Percentiles rank a stretch among this genome's conserved stretches.
Evolutionary conservation across 495 filamentous ascomycete genomes (phyloP).

Genomic region (Annulohypoxylon moriforme): DNA sequence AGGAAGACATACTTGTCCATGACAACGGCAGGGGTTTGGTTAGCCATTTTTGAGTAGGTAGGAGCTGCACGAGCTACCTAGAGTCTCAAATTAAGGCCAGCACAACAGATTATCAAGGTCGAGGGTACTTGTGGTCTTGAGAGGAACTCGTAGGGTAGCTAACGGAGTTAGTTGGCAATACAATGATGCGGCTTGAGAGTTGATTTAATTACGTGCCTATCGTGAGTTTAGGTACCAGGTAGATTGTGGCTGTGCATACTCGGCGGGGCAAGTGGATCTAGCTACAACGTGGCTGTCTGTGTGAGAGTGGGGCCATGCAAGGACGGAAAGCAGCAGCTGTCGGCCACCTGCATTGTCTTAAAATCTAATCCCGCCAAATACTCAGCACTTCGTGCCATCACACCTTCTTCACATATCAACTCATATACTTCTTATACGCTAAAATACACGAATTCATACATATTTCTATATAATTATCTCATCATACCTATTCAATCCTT

Average conservation of each 20-base stretch:
- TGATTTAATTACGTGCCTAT: constrained; percentile 43
- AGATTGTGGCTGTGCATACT: constrained; percentile 35
- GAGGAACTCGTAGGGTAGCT: constrained; percentile 36
- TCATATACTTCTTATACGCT: background rate
- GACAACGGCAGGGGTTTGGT: constrained; percentile 99
- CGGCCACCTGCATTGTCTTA: background rate
- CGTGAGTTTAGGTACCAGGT: constrained; percentile 27
- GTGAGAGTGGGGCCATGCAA: background rate
- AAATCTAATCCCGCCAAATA: background rate
- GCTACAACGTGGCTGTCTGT: background rate
- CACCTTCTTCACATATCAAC: background rate
- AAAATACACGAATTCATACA: background rate
- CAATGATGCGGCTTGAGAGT: constrained; percentile 30
- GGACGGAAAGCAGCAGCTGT: background rate
- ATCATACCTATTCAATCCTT: background rate
- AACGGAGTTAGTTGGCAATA: constrained; percentile 29
- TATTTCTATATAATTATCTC: background rate
- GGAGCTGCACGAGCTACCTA: constrained; percentile 38
- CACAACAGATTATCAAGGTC: background rate
- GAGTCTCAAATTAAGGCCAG: constrained; percentile 32
- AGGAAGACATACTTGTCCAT: constrained; percentile 97
- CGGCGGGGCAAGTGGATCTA: constrained; percentile 8
- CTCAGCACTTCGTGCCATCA: background rate
- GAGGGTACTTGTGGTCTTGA: constrained; percentile 24
- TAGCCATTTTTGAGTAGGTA: constrained; percentile 73